Conservation (phyloP, 257 asterid genomes). For the Ocimum tenuiflorum region DNA sequence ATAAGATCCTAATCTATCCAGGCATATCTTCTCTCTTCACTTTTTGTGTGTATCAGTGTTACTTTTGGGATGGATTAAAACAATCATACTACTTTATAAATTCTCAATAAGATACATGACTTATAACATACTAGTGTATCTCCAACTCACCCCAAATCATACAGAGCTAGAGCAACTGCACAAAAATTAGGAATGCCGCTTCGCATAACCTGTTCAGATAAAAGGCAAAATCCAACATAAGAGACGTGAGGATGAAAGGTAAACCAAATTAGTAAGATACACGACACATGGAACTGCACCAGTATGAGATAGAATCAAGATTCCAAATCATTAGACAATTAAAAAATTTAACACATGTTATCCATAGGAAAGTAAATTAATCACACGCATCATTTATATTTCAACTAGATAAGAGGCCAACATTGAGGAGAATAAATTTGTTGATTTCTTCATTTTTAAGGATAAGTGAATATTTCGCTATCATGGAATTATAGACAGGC, state of each 20-base stretch:
- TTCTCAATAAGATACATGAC: slow-evolving; percentile 2
- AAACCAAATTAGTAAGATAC: slow-evolving; percentile 6
- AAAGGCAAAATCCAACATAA: slow-evolving; percentile 12
- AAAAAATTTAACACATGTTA: background rate
- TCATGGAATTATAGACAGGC: background rate
- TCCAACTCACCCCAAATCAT: slow-evolving; percentile 78
- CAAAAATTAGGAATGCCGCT: slow-evolving; percentile 94
- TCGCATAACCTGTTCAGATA: slow-evolving; percentile 70
- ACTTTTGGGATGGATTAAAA: background rate
- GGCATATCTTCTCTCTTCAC: too few species aligned
- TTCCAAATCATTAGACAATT: background rate
- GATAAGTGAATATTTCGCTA: background rate
- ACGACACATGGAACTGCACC: background rate
- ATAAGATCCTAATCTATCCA: too few species aligned
- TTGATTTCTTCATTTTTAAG: background rate
- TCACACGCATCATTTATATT: slow-evolving; percentile 1
- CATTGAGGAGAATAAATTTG: background rate
- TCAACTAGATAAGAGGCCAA: background rate
- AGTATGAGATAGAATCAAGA: background rate
- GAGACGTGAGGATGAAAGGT: background rate
- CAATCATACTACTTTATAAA: background rate
- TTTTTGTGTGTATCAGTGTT: too few species aligned
- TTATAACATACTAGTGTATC: slow-evolving; percentile 11
- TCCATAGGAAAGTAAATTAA: background rate
- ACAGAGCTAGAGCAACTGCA: slow-evolving; percentile 92